A percentile compares a stretch with the other conserved stretches of the same genome.
Evolutionary conservation across 202 grass and related monocot species (phyloP).

Genomic region (Zoysia matrella): DNA sequence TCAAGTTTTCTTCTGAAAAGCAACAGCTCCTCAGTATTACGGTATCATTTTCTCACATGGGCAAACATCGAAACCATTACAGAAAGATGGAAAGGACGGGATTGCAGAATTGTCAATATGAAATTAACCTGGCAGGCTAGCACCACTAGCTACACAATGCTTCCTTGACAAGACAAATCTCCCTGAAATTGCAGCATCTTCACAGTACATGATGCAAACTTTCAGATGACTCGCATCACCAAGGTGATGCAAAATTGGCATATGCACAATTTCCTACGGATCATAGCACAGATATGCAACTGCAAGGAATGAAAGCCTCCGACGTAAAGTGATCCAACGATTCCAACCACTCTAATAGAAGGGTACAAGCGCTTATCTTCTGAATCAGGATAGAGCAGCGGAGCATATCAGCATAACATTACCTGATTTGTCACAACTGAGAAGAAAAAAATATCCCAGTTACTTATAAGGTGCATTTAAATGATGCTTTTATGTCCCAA

Average conservation of each 20-base stretch:
- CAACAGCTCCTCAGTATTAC: not conserved
- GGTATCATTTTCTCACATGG: not conserved
- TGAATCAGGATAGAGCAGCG: not conserved
- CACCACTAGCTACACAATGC: not conserved
- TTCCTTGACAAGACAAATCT: not conserved
- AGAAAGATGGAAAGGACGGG: not conserved
- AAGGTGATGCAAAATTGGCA: not conserved
- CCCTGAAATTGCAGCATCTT: not conserved
- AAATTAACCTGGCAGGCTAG: not conserved
- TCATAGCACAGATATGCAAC: not conserved
- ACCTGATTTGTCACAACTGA: not conserved
- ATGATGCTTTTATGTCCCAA: no score
- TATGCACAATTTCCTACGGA: not conserved
- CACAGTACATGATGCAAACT: not conserved
- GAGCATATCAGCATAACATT: not conserved
- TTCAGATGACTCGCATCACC: not conserved
- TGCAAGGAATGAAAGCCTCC: not conserved
- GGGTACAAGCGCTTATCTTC: not conserved
- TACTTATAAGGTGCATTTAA: not conserved
- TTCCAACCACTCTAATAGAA: constrained; percentile 2
- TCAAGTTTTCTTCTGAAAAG: constrained; percentile 8
- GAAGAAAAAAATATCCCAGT: not conserved
- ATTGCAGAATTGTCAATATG: not conserved
- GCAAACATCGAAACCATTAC: not conserved
- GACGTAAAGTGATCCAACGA: not conserved